Evolutionary conservation across 208 protist genomes (phyloP).

Genomic region (Acanthamoeba castellanii): DNA sequence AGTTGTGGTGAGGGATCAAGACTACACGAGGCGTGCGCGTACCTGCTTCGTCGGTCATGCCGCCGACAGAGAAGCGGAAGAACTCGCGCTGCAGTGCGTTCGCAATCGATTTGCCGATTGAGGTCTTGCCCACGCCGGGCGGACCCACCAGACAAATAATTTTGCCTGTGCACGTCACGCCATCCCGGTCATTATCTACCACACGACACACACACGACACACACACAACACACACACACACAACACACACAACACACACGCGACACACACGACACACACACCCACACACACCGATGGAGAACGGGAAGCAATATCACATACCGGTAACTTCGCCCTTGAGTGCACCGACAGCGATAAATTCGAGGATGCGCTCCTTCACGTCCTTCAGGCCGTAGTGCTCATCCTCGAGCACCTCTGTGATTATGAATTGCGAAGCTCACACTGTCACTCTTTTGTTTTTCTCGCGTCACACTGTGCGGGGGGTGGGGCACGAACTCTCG

Average conservation of each 20-base stretch:
- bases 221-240: not conserved
- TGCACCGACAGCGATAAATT: conserved; percentile 92
- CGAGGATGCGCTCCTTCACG: conserved; percentile 93
- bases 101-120: conserved; percentile 91
- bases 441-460: not conserved
- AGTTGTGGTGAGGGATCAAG: not conserved
- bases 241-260: not conserved
- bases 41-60: conserved; percentile 88
- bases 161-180: conserved; percentile 83
- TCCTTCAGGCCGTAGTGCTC: conserved; percentile 93
- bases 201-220: not conserved
- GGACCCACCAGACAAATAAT: conserved; percentile 93
- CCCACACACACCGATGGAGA: not conserved
- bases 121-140: conserved; percentile 90
- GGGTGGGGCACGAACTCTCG: conserved; percentile 19
- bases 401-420: conserved; percentile 78
- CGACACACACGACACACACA: not conserved
- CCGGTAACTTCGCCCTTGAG: conserved; percentile 78
- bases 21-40: not conserved
- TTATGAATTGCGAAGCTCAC: not conserved
- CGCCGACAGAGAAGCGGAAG: conserved; percentile 92
- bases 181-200: not conserved
- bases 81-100: conserved; percentile 84
- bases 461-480: too few relatives aligned
- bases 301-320: not conserved